Conservation (phyloP, 768 basidiomycete species). For the Brasilioporus rufonigricans region DNA sequence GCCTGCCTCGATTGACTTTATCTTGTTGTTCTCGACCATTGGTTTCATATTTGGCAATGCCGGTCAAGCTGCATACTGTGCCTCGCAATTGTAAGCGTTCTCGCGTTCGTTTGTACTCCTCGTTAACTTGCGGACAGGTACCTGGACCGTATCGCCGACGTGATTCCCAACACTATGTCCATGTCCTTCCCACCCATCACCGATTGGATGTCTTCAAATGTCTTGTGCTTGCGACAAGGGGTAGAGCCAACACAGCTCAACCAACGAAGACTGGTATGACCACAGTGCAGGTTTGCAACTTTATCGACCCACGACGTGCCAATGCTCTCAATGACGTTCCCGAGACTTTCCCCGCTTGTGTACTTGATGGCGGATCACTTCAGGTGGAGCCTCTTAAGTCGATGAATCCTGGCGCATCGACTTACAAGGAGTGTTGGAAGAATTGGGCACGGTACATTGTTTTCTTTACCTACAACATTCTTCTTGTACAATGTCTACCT, state of each 20-base stretch:
- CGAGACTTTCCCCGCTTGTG: slow-evolving; percentile 24
- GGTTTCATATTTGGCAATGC: slow-evolving; percentile 33
- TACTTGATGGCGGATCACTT: no score
- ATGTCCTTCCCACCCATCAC: slow-evolving; percentile 35
- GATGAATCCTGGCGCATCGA: no score
- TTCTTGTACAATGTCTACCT: no score
- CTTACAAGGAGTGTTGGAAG: no score
- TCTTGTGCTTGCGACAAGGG: slow-evolving; percentile 26
- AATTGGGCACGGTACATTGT: no score
- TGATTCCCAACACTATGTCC: slow-evolving; percentile 31
- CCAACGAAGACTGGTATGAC: slow-evolving; percentile 33
- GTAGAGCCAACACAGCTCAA: slow-evolving; percentile 28
- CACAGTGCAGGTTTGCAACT: slow-evolving; percentile 31
- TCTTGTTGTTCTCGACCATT: slow-evolving; percentile 35
- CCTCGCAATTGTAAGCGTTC: slow-evolving; percentile 18
- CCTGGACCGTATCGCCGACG: slow-evolving; percentile 31
- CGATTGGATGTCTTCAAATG: slow-evolving; percentile 34
- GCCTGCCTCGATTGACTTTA: slow-evolving; percentile 32
- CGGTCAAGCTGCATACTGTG: slow-evolving; percentile 24
- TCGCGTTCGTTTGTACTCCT: background rate
- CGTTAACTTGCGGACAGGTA: slow-evolving; percentile 19
- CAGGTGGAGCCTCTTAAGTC: no score
- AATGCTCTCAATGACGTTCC: slow-evolving; percentile 28
- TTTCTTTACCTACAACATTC: no score
- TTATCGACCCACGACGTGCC: slow-evolving; percentile 33